Conservation (phyloP, 2,329 filamentous ascomycete species). For the Exophiala viscosa region DNA sequence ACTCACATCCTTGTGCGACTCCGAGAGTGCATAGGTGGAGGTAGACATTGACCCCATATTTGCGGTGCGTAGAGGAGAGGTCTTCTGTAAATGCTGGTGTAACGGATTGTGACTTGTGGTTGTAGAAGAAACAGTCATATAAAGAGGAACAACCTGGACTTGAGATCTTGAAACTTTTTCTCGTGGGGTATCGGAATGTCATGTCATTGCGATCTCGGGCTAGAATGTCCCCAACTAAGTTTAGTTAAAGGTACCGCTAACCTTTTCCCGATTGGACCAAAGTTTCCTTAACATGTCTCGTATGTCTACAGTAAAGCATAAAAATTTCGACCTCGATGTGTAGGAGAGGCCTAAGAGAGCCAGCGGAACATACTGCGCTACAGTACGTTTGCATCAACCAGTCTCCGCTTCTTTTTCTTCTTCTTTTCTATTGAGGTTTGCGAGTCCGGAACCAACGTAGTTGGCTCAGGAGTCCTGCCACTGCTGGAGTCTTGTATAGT, state of each 20-base stretch:
- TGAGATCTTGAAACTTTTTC: no score
- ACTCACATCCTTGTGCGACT: constrained; percentile 63
- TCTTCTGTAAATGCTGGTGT: not conserved
- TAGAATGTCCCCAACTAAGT: not conserved
- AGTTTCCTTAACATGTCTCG: not conserved
- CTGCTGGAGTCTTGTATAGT: not conserved
- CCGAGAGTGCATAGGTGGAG: constrained; percentile 60
- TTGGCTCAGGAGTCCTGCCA: constrained; percentile 10
- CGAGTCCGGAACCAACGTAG: not conserved
- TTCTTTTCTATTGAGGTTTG: constrained; percentile 15
- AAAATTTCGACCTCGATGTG: not conserved
- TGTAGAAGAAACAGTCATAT: not conserved
- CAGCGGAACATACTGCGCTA: not conserved
- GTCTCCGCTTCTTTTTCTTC: constrained; percentile 20
- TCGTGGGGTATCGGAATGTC: no score
- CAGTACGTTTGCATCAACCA: constrained; percentile 13
- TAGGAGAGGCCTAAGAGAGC: not conserved
- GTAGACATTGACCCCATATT: constrained; percentile 33
- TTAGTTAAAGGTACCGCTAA: not conserved
- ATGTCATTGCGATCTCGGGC: not conserved
- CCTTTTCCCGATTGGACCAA: not conserved
- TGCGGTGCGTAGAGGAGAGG: not conserved
- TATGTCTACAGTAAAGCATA: not conserved
- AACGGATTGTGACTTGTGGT: not conserved
- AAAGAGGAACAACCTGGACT: no score